Evolutionary conservation across 768 basidiomycete genomes (phyloP).

Genomic region (Tylopilus plumbeoviolaceoides): DNA sequence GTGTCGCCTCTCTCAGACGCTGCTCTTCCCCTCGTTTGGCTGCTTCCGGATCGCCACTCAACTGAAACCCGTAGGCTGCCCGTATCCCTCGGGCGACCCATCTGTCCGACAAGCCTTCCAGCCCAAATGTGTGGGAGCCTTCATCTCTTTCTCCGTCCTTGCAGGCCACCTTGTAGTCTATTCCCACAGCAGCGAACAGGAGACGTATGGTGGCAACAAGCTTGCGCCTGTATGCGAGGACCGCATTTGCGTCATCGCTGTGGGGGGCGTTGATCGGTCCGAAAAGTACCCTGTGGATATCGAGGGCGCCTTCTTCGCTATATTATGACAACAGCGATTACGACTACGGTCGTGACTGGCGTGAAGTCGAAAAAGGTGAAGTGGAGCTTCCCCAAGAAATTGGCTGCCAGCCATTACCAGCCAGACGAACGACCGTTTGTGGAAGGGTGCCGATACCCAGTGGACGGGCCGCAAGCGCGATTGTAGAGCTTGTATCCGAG

Average conservation of each 20-base stretch:
- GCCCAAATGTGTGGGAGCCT: background rate
- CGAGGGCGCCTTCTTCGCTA: conserved; percentile 2
- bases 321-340: background rate
- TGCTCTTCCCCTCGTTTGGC: background rate
- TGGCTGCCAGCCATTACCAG: background rate
- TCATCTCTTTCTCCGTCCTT: conserved; percentile 3
- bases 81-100: conserved; percentile 13
- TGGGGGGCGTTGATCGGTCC: conserved; percentile 2
- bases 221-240: too few species aligned
- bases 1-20: too few species aligned
- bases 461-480: too few species aligned
- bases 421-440: background rate
- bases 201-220: too few species aligned
- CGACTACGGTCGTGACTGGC: too few species aligned
- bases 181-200: background rate
- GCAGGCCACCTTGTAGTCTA: too few species aligned
- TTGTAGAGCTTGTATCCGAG: conserved; percentile 5
- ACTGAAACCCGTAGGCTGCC: conserved; percentile 11
- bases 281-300: conserved; percentile 5
- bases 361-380: too few species aligned
- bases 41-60: background rate
- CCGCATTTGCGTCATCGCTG: background rate
- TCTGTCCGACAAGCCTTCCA: conserved; percentile 10
- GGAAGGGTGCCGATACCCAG: too few species aligned
- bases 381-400: background rate